A percentile compares a stretch with the other conserved stretches of the same genome.
Conservation (phyloP, 305 asterid genomes). For the Fraxinus albicans region DNA sequence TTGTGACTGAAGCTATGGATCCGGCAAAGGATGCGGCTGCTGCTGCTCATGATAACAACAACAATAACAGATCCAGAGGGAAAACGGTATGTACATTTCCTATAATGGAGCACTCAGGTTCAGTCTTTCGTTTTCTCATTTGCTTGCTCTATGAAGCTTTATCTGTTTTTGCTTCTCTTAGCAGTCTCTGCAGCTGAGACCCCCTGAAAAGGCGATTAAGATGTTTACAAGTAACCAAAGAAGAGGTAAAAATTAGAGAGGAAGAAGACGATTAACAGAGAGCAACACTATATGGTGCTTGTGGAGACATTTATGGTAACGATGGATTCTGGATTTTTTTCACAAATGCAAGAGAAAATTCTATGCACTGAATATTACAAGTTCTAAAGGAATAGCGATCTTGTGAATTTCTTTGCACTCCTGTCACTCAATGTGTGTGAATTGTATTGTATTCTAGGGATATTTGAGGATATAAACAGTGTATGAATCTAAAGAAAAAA, state of each 20-base stretch:
- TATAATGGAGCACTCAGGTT: not conserved
- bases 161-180: not conserved
- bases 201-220: not conserved
- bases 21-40: too few relatives aligned
- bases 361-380: slow-evolving; percentile 54
- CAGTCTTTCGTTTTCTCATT: not conserved
- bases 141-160: not conserved
- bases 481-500: not conserved
- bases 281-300: slow-evolving; percentile 47
- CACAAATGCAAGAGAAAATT: slow-evolving; percentile 54
- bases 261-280: not conserved
- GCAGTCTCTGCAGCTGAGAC: not conserved
- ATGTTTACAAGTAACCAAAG: not conserved
- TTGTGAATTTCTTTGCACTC: not conserved
- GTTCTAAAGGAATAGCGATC: slow-evolving; percentile 19
- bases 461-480: not conserved
- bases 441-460: too few relatives aligned
- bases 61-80: not conserved
- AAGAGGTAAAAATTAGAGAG: not conserved
- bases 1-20: slow-evolving; percentile 48
- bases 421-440: not conserved
- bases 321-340: slow-evolving; percentile 58
- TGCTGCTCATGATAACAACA: not conserved
- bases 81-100: not conserved
- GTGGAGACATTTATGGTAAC: slow-evolving; percentile 37